Base-by-base conservation (phyloP, 164 flowering plant genomes). In the Hamamelis virginiana region DNA sequence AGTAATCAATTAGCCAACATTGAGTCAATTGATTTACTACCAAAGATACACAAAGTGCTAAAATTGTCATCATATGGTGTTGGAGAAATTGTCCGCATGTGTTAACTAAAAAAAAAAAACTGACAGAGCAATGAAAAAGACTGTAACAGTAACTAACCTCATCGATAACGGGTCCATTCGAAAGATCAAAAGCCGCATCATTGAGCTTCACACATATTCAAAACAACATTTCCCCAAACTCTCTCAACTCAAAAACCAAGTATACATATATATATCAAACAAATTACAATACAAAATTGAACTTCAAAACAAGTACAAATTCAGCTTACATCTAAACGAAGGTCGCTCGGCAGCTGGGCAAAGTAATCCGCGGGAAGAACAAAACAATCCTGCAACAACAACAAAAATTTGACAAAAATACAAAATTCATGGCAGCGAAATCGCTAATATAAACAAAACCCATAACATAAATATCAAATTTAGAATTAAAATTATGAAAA, bases 141-240 rank as follows among this genome's bases (percentile, higher is more conserved):
- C 59, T 21, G 22, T 55, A 1, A 57, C 12, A 57, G 33, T 56
- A 66, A 75, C 86, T 71, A 76, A 91, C 98, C 97, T 94, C 92
- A 63, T 88, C 89, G 15, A 84, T 60, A 8, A 94, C 90, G 1
- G 87, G 84, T 28, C 98, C 98, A 43, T 84, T 90, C 0, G 98
- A 81, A 64, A 94, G 96, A 80, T 94, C 97, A 65, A 94, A 94
- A 67, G 97, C 98, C 0, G 98, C 98, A 80, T 94, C 98, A 69
- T 94, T 94, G 70, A 94, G 84, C 97, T 94, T 52, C 81, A 71
- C 48, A 71, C 59, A 28, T 60, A 68, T 22, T 19, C 10, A 62
- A 65, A 79, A 78, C 41, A 33, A 33, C 6, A 33, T 33, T 33
- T 33, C 41, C 41, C 41, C 41, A 33, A 71, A 61, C 28, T 53